A percentile compares a stretch with the other conserved stretches of the same genome.
Evolutionary conservation across 2,329 filamentous ascomycete species (phyloP).

Genomic region (Cadophora gregata): DNA sequence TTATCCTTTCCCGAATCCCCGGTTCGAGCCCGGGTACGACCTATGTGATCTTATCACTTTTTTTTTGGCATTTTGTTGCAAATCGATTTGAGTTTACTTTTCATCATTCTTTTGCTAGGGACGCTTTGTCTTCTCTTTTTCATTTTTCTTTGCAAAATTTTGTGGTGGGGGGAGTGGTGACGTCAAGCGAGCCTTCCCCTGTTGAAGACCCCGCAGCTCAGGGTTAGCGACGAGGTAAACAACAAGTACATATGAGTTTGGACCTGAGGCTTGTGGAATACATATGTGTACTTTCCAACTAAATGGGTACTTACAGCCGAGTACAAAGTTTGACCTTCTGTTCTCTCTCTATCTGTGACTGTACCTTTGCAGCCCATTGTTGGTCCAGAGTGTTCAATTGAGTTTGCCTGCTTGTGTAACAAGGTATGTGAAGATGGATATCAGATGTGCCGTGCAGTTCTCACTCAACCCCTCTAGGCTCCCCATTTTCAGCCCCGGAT

Average conservation of each 20-base stretch:
- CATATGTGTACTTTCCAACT: neutral
- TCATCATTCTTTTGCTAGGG: neutral
- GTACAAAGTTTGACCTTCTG: neutral
- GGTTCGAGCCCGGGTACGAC: conserved; percentile 17
- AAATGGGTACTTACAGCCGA: neutral
- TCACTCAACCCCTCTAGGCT: neutral
- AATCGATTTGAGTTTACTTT: neutral
- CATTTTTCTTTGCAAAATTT: neutral
- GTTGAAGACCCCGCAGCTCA: conserved; percentile 2
- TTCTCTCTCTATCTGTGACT: no score
- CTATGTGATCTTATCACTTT: neutral
- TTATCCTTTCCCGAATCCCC: conserved; percentile 8
- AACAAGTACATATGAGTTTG: neutral
- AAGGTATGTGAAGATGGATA: no score
- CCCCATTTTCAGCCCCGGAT: neutral
- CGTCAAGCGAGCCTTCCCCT: conserved; percentile 3
- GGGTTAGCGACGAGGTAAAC: neutral
- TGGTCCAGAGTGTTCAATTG: neutral
- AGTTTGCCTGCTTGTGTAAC: neutral
- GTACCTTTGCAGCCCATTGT: neutral
- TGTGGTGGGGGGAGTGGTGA: conserved; percentile 8
- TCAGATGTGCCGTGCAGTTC: no score
- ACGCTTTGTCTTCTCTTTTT: neutral
- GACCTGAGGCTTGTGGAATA: neutral
- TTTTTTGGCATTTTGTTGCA: neutral